Evolutionary conservation across 768 basidiomycete species (phyloP), one percentile per base, ranked within the genome.

Genomic region (Suillus hirtellus): DNA sequence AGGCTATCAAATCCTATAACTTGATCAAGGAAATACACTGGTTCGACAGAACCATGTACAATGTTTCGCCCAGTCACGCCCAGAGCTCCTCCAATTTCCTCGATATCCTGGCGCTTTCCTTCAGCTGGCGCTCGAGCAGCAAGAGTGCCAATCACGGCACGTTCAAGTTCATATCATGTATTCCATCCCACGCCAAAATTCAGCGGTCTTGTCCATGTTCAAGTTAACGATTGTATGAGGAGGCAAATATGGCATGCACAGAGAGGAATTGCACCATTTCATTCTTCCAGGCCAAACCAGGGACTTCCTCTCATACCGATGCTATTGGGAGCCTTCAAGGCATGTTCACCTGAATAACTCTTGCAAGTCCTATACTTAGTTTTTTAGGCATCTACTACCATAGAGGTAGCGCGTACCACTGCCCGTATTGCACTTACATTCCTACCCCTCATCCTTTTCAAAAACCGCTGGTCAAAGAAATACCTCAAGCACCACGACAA

Each of bases 361-460:
- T 27, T 44, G 63, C 61, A 56, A 43, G 46, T 40, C 58, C 56
- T 56, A 8, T n/a, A 62, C 43, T 60, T 54, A 15, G 15, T 34
- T 19, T 19, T 47, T 11, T 66, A 95, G 93, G 82, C 89, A 1
- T 92, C 92, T 4, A 82, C 86, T n/a, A 83, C 88, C 0, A 78
- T 95, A 58, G 87, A 89, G 69, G 47, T 89, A n/a, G 84, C 86
- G 17, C 84, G 88, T 55, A 91, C 87, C 9, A 84, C 85, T 49
- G 87, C 82, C 50, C 84, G 93, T 63, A 80, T 95, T 59, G 87
- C 85, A 0, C 79, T 95, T 38, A 93, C 91, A 0, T 86, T 95
- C 65, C 77, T 92, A 14, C 93, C 93, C 27, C 71, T 91, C 38
- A 70, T 92, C 63, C 73, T 90, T 60, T 65, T 92, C 44, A 85